Evolutionary conservation across 2,329 filamentous ascomycete genomes (phyloP).

Genomic region (Calonectria pauciramosa): DNA sequence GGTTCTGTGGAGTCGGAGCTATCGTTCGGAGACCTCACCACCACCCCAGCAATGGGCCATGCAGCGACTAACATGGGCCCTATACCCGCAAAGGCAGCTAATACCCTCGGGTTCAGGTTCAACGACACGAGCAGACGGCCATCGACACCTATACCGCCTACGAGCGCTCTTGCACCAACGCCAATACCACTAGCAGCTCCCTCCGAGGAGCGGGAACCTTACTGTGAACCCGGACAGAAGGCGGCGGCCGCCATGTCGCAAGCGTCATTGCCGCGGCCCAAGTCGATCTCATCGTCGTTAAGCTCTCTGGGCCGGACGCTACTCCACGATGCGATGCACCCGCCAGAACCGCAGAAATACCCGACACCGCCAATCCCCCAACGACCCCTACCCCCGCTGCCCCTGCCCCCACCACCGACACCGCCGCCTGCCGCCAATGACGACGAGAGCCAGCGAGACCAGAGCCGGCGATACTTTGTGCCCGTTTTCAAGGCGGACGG

Average conservation of each 20-base stretch:
- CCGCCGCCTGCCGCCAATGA: constrained; percentile 2
- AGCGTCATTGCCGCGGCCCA: constrained; percentile 5
- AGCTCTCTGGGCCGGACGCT: constrained; percentile 41
- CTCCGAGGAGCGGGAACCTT: background rate
- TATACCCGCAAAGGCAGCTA: constrained; percentile 33
- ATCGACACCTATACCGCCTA: background rate
- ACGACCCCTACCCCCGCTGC: background rate
- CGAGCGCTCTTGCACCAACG: background rate
- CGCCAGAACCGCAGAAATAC: constrained; percentile 26
- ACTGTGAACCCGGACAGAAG: background rate
- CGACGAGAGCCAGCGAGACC: constrained; percentile 4
- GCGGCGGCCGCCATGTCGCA: background rate
- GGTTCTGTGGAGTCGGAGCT: constrained; percentile 32
- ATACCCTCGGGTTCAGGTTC: constrained; percentile 30
- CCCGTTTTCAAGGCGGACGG: constrained; percentile 33
- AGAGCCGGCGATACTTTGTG: constrained; percentile 38
- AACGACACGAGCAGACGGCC: background rate
- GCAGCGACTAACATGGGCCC: constrained; percentile 9
- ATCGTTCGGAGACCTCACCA: constrained; percentile 31
- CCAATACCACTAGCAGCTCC: background rate
- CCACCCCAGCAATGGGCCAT: constrained; percentile 7
- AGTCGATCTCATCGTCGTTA: constrained; percentile 29
- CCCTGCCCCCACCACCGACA: constrained; percentile 3
- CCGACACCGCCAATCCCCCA: background rate
- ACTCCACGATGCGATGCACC: constrained; percentile 38